Percentiles rank a stretch among this genome's conserved stretches.
These are phyloP conservation scores for Lasiosphaeria hispida DNA, from an alignment of 495 filamentous ascomycete genomes.

Conservation along the genomic window DNA sequence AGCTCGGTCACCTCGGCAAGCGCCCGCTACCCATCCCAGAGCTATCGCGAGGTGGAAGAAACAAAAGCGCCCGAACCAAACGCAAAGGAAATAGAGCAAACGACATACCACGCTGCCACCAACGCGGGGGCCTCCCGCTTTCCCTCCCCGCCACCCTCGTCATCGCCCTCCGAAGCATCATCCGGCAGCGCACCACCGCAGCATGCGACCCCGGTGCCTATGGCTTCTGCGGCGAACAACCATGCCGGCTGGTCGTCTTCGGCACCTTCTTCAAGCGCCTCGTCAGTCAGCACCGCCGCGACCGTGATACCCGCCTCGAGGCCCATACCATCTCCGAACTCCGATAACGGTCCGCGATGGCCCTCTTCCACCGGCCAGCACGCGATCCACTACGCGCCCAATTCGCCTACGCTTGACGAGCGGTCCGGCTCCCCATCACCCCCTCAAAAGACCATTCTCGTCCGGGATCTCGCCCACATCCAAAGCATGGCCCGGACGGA, in stretches of 20 bases:
- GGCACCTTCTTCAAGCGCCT: constrained; percentile 46
- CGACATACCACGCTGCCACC: constrained; percentile 22
- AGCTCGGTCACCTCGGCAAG: constrained; percentile 21
- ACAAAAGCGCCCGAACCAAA: constrained; percentile 1
- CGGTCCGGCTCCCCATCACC: constrained; percentile 18
- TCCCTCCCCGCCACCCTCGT: constrained; percentile 49
- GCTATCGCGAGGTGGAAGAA: constrained; percentile 18
- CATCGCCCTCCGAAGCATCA: constrained; percentile 41
- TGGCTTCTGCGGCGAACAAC: constrained; percentile 17
- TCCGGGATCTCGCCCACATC: constrained; percentile 83
- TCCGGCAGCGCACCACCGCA: constrained; percentile 35
- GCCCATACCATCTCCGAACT: constrained; percentile 62
- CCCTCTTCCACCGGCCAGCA: constrained; percentile 8
- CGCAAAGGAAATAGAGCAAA: constrained; percentile 11
- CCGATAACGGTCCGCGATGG: constrained; percentile 36
- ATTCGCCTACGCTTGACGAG: constrained; percentile 15
- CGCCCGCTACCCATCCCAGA: constrained; percentile 15
- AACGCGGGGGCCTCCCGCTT: constrained; percentile 40
- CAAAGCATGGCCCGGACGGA: constrained; percentile 82
- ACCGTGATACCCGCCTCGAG: constrained; percentile 28
- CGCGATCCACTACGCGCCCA: constrained; percentile 18
- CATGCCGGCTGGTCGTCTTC: constrained; percentile 32
- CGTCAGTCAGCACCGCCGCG: constrained; percentile 32
- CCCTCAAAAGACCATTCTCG: constrained; percentile 56
- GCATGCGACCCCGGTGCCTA: constrained; percentile 37